Percentiles rank a stretch among this genome's conserved stretches.
Conservation (phyloP, 768 basidiomycete species). For the Collybia mongolica region DNA sequence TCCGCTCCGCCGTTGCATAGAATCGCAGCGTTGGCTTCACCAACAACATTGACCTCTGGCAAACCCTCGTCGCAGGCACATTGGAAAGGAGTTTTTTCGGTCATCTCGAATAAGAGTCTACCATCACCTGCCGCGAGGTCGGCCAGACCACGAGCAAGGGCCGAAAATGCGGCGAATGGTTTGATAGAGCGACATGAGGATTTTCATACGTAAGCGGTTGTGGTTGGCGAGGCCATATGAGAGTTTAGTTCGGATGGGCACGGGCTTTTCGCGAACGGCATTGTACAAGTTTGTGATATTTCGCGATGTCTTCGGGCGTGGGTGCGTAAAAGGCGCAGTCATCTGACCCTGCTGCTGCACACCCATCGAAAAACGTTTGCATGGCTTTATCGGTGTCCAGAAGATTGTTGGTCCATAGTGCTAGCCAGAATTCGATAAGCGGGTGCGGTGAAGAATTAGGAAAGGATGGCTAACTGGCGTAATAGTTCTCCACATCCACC, state of each 20-base stretch:
- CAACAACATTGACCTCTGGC: background rate
- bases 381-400: constrained; percentile 35
- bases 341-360: constrained; percentile 33
- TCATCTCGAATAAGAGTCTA: constrained; percentile 19
- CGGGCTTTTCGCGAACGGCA: constrained; percentile 26
- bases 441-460: background rate
- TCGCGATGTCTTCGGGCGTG: constrained; percentile 23
- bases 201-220: constrained; percentile 19
- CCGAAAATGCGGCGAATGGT: constrained; percentile 31
- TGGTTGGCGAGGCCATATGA: constrained; percentile 39
- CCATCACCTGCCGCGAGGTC: constrained; percentile 32
- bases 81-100: constrained; percentile 19
- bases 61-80: constrained; percentile 26
- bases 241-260: constrained; percentile 27
- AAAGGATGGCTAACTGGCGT: constrained; percentile 23
- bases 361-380: constrained; percentile 32
- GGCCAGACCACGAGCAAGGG: constrained; percentile 33
- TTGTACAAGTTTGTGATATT: constrained; percentile 35
- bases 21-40: constrained; percentile 24
- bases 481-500: constrained; percentile 39
- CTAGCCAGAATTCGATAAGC: constrained; percentile 13
- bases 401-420: constrained; percentile 32
- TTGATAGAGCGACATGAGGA: constrained; percentile 34
- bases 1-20: constrained; percentile 33
- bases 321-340: constrained; percentile 38